phyloP scores from a whole-genome alignment of 768 basidiomycete genomes.

The Rhizopogon roseolus region DNA sequence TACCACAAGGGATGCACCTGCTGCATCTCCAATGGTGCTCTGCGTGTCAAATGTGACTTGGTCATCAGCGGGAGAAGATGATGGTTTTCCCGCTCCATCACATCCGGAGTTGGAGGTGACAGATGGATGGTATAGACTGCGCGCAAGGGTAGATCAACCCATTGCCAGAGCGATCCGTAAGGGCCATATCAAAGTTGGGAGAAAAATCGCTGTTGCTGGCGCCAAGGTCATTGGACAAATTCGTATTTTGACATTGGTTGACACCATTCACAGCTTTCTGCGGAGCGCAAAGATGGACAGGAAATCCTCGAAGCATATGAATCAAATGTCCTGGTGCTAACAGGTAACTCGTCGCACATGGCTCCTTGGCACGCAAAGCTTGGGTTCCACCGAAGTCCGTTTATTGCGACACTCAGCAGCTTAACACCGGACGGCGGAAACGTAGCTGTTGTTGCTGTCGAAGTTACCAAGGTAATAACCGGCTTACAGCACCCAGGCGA shows the following conservation, averaged over 20 bases:
- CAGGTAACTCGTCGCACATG: slow-evolving; percentile 83
- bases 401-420: slow-evolving; percentile 72
- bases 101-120: slow-evolving; percentile 81
- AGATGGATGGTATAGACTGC: slow-evolving; percentile 94
- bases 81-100: slow-evolving; percentile 31
- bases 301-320: slow-evolving; percentile 82
- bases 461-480: slow-evolving; percentile 54
- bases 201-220: slow-evolving; percentile 78
- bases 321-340: slow-evolving; percentile 58
- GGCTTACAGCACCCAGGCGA: background rate
- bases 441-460: slow-evolving; percentile 69
- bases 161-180: slow-evolving; percentile 64
- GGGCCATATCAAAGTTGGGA: slow-evolving; percentile 67
- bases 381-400: slow-evolving; percentile 66
- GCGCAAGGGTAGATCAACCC: slow-evolving; percentile 69
- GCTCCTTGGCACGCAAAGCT: slow-evolving; percentile 87
- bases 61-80: slow-evolving; percentile 33
- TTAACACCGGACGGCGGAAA: slow-evolving; percentile 79
- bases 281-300: slow-evolving; percentile 67
- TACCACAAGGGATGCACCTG: slow-evolving; percentile 76
- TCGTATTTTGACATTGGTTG: background rate
- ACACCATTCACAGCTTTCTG: slow-evolving; percentile 46
- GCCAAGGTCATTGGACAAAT: slow-evolving; percentile 55
- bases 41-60: slow-evolving; percentile 74
- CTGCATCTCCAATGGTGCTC: slow-evolving; percentile 78